Evolutionary conservation across 164 flowering plant genomes (phyloP).

Genomic region (Vitis riparia): DNA sequence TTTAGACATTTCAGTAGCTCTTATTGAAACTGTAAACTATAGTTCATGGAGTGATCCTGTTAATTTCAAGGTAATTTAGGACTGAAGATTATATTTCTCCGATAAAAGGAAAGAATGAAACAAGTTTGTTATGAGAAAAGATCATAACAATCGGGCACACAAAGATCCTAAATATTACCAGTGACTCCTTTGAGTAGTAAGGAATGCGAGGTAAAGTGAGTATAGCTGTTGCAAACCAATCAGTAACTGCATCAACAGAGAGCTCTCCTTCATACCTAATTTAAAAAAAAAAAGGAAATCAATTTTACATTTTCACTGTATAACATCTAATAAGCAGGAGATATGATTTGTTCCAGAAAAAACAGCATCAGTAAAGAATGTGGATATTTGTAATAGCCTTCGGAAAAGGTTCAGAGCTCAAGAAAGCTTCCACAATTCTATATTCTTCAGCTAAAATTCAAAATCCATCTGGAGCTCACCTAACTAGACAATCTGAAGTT

Average conservation of each 20-base stretch:
- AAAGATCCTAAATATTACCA: slow-evolving; percentile 55
- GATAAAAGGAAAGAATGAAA: too few relatives aligned
- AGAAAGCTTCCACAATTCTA: background rate
- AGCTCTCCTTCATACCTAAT: slow-evolving; percentile 82
- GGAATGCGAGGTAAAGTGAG: slow-evolving; percentile 79
- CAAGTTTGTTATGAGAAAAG: too few relatives aligned
- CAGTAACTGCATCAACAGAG: slow-evolving; percentile 74
- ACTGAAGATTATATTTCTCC: too few relatives aligned
- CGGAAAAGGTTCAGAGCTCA: background rate
- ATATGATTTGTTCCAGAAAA: background rate
- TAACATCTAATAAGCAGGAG: background rate
- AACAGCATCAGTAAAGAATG: background rate
- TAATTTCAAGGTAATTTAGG: too few relatives aligned
- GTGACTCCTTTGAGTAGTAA: slow-evolving; percentile 78
- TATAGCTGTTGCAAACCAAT: slow-evolving; percentile 80
- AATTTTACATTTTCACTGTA: background rate
- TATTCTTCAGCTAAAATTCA: background rate
- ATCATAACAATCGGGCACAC: too few relatives aligned
- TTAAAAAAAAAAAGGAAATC: slow-evolving; percentile 4
- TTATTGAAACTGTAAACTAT: too few relatives aligned
- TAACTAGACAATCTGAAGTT: slow-evolving; percentile 59
- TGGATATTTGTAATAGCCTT: background rate
- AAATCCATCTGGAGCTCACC: slow-evolving; percentile 47
- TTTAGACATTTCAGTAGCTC: too few relatives aligned
- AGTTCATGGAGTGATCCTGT: too few relatives aligned